A percentile compares a stretch with the other conserved stretches of the same genome.
Evolutionary conservation across 495 filamentous ascomycete genomes (phyloP).

Genomic region (Penicillium bovifimosum): DNA sequence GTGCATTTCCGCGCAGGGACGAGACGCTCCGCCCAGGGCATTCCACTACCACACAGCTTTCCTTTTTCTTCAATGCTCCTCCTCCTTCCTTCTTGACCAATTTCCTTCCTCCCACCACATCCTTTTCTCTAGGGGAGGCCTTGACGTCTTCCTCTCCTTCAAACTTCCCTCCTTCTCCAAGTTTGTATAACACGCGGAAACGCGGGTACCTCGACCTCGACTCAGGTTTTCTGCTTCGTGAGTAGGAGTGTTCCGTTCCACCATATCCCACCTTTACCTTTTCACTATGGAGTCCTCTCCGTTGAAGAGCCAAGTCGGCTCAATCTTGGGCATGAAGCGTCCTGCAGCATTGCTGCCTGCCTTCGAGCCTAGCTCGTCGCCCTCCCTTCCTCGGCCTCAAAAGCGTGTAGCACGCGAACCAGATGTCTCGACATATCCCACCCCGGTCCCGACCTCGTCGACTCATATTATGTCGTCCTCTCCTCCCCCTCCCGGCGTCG

Average conservation of each 20-base stretch:
- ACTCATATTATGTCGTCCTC: conserved; percentile 89
- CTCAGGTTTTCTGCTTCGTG: conserved; percentile 7
- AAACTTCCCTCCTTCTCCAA: conserved; percentile 1
- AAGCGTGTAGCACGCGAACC: conserved; percentile 63
- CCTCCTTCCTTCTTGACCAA: conserved; percentile 21
- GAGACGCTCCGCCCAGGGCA: conserved; percentile 35
- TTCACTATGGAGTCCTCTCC: conserved; percentile 43
- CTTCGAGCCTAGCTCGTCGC: conserved; percentile 93
- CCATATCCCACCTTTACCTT: not conserved
- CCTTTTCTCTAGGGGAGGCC: conserved; percentile 8
- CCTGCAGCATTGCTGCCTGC: conserved; percentile 80
- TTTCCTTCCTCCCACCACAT: conserved; percentile 18
- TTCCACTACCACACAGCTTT: conserved; percentile 38
- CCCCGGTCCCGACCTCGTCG: conserved; percentile 87
- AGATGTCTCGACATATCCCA: conserved; percentile 58
- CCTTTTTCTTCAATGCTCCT: conserved; percentile 33
- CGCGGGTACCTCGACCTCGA: conserved; percentile 26
- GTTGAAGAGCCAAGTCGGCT: conserved; percentile 31
- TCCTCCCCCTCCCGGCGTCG: conserved; percentile 60
- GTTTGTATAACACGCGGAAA: conserved; percentile 17
- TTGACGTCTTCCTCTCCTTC: conserved; percentile 3
- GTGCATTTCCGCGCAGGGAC: conserved; percentile 44
- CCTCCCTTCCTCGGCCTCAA: conserved; percentile 65
- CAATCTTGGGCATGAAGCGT: conserved; percentile 64
- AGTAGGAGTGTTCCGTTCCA: conserved; percentile 14